Evolutionary conservation across 2,329 filamentous ascomycete genomes (phyloP).

Genomic region (Epichloe typhina): DNA sequence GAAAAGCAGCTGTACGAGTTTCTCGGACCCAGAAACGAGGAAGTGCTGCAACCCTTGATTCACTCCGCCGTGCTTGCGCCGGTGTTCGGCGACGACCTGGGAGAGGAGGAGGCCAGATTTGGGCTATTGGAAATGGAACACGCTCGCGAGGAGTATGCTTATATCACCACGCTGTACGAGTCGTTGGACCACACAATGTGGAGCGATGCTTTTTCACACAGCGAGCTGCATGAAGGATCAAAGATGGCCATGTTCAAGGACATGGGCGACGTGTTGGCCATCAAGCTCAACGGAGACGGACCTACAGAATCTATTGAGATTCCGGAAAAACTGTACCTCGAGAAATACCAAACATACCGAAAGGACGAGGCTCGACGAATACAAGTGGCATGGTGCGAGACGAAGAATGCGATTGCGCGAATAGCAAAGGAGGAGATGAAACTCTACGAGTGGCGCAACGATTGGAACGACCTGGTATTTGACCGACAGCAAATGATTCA

Average conservation of each 20-base stretch:
- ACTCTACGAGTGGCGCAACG: conserved; percentile 16
- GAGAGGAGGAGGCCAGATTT: conserved; percentile 24
- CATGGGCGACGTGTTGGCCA: conserved; percentile 35
- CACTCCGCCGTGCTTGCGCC: conserved; percentile 18
- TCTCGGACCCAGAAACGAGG: conserved; percentile 19
- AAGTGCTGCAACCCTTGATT: conserved; percentile 17
- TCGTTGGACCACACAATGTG: conserved; percentile 35
- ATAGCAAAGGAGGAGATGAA: conserved; percentile 14
- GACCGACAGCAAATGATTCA: conserved; percentile 20
- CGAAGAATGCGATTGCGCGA: conserved; percentile 15
- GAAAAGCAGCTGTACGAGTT: conserved; percentile 33
- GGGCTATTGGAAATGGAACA: conserved; percentile 29
- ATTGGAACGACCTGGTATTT: conserved; percentile 12
- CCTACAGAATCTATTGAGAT: conserved; percentile 33
- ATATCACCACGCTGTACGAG: conserved; percentile 33
- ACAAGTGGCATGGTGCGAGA: conserved; percentile 22
- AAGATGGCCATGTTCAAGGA: conserved; percentile 32
- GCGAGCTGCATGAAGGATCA: conserved; percentile 21
- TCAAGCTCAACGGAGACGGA: conserved; percentile 31
- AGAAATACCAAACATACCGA: conserved; percentile 35
- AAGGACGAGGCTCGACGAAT: conserved; percentile 34
- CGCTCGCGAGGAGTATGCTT: conserved; percentile 21
- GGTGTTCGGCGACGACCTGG: conserved; percentile 18
- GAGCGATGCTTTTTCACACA: conserved; percentile 26
- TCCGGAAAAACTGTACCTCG: conserved; percentile 37